Percentiles rank a stretch among this genome's conserved stretches.
These are phyloP conservation scores for Orbilia ellipsospora DNA, from an alignment of 2,329 filamentous ascomycete genomes.

Conservation along the genomic window DNA sequence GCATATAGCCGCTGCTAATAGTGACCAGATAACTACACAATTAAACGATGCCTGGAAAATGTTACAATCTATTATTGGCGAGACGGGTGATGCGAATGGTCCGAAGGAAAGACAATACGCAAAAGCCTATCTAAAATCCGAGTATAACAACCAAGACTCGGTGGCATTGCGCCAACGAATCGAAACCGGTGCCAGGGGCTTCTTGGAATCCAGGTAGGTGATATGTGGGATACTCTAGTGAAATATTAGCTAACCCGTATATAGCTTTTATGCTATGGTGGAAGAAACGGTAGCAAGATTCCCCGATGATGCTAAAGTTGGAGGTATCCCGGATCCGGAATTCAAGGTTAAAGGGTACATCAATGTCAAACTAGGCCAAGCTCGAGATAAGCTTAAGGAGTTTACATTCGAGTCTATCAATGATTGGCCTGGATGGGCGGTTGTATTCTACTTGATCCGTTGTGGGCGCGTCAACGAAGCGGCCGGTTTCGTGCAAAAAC, in stretches of 20 bases:
- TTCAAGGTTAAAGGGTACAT: conserved; percentile 95
- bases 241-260: conserved; percentile 21
- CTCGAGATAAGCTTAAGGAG: conserved; percentile 57
- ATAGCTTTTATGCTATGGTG: conserved; percentile 76
- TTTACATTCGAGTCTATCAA: conserved; percentile 59
- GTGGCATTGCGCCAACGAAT: conserved; percentile 57
- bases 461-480: conserved; percentile 87
- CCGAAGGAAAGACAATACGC: conserved; percentile 57
- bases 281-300: conserved; percentile 82
- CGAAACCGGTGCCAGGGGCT: conserved; percentile 57
- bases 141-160: conserved; percentile 57
- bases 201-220: conserved; percentile 60
- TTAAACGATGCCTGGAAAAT: conserved; percentile 59
- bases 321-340: conserved; percentile 85
- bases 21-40: conserved; percentile 58
- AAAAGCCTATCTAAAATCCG: conserved; percentile 56
- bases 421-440: conserved; percentile 73
- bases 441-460: conserved; percentile 90
- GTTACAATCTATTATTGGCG: conserved; percentile 57
- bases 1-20: neutral
- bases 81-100: conserved; percentile 57
- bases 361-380: conserved; percentile 58
- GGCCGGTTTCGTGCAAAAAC: conserved; percentile 82
- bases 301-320: conserved; percentile 86
- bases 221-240: neutral